Evolutionary conservation across 345 rosid genomes (phyloP).

Genomic region (Bruguiera gymnorhiza): DNA sequence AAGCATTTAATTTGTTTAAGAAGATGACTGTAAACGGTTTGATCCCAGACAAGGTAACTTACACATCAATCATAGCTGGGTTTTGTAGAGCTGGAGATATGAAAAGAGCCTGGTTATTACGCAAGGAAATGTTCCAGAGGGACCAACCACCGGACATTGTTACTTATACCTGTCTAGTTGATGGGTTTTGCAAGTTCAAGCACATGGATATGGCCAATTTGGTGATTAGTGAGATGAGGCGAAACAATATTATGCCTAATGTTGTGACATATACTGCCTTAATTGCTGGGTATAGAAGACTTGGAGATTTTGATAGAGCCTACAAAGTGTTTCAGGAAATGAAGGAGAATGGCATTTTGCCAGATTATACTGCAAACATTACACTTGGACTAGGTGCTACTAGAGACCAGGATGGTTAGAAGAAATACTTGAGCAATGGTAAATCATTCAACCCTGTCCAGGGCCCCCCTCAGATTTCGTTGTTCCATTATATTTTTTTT

Average conservation of each 20-base stretch:
- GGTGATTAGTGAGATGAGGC: constrained; percentile 44
- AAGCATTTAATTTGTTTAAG: constrained; percentile 39
- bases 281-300: constrained; percentile 35
- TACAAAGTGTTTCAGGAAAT: constrained; percentile 40
- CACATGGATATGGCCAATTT: constrained; percentile 44
- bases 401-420: neutral
- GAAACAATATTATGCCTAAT: constrained; percentile 32
- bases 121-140: constrained; percentile 26
- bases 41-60: constrained; percentile 37
- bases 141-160: constrained; percentile 37
- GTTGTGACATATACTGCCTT: constrained; percentile 44
- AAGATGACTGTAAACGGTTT: constrained; percentile 40
- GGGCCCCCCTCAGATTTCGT: neutral
- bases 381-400: neutral
- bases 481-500: too few relatives aligned
- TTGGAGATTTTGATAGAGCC: constrained; percentile 30
- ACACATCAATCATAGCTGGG: constrained; percentile 45
- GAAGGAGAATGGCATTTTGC: constrained; percentile 33
- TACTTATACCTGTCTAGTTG: constrained; percentile 50
- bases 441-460: neutral
- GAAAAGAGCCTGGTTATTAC: constrained; percentile 38
- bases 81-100: constrained; percentile 44
- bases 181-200: constrained; percentile 39
- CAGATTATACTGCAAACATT: constrained; percentile 24
- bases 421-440: neutral